phyloP scores from a whole-genome alignment of 305 asterid genomes.

The Fraxinus platypoda region DNA sequence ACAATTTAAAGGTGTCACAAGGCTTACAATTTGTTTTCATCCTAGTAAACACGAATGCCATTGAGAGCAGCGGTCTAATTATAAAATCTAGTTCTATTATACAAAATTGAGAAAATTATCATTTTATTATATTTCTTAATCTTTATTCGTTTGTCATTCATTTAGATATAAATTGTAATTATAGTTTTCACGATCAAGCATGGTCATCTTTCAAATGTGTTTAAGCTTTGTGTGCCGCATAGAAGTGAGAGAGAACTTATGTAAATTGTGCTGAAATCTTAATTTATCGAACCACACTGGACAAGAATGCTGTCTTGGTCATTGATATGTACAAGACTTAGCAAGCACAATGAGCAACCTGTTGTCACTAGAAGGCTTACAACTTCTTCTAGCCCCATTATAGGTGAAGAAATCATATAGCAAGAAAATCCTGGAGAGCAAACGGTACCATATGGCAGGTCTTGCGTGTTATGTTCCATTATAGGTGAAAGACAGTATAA shows the following conservation, averaged over 20 bases:
- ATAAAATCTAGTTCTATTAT: background rate
- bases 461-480: background rate
- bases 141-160: background rate
- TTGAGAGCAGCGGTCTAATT: background rate
- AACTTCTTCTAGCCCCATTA: background rate
- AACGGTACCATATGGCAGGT: background rate
- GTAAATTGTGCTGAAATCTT: background rate
- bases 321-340: background rate
- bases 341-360: background rate
- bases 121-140: background rate
- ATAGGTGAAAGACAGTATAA: background rate
- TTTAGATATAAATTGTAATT: background rate
- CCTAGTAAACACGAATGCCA: background rate
- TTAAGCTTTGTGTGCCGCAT: background rate
- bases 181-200: background rate
- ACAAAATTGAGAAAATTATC: background rate
- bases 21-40: background rate
- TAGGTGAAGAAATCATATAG: conserved; percentile 5
- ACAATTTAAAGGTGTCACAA: background rate
- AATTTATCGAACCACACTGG: conserved; percentile 8
- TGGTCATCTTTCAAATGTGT: background rate
- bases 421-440: conserved; percentile 8
- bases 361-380: background rate
- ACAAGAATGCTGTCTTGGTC: background rate
- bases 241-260: background rate